phyloP scores from a whole-genome alignment of 768 basidiomycete species.

The Leccinum subtestaceum region DNA sequence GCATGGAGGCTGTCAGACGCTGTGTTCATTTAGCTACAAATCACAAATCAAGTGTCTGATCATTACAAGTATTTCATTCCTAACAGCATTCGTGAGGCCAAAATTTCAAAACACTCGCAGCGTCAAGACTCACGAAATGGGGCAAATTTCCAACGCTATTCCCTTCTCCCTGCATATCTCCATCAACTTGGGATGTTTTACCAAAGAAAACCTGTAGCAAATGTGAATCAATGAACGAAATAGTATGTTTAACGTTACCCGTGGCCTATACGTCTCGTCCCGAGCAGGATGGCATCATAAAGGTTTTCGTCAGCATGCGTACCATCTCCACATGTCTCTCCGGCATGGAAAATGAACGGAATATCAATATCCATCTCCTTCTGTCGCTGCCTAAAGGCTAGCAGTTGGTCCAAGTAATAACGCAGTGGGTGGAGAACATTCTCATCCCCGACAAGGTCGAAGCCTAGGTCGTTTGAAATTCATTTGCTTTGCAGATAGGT shows the following conservation, averaged over 20 bases:
- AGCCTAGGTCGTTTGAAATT: conserved; percentile 43
- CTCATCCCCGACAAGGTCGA: conserved; percentile 80
- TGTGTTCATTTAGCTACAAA: conserved; percentile 22
- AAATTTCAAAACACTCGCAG: background rate
- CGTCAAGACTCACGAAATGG: conserved; percentile 62
- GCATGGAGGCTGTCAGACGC: conserved; percentile 78
- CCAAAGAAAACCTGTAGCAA: conserved; percentile 58
- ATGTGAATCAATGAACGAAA: background rate
- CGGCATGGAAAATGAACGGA: conserved; percentile 78
- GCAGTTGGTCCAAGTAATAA: conserved; percentile 59
- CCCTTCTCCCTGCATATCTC: conserved; percentile 58
- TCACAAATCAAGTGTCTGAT: background rate
- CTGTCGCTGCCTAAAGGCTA: conserved; percentile 56
- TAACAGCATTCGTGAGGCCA: conserved; percentile 24
- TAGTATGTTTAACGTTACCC: conserved; percentile 42
- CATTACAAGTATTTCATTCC: conserved; percentile 71
- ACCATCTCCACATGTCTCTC: conserved; percentile 79
- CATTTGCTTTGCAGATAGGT: background rate
- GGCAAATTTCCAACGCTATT: conserved; percentile 74
- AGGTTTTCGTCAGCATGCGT: conserved; percentile 66
- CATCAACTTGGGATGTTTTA: conserved; percentile 73
- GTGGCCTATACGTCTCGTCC: conserved; percentile 79
- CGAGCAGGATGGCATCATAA: conserved; percentile 76
- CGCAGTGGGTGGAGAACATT: conserved; percentile 57
- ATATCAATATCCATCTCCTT: conserved; percentile 54